Evolutionary conservation across 1,139 yeast species (phyloP).

Genomic region (Saccharomyces uvarum): DNA sequence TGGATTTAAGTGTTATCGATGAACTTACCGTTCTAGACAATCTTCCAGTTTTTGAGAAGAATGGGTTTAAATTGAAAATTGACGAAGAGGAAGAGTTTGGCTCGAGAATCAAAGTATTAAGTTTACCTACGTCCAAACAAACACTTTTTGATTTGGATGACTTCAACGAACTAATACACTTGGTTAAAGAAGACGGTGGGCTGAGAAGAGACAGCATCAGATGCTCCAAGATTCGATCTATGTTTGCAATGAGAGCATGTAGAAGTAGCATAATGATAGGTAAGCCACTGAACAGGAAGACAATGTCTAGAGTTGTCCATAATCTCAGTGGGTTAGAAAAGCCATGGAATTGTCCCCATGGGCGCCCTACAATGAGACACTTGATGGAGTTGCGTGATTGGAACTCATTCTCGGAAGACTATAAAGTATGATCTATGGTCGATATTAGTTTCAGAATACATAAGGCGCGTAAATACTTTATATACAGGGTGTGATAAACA

Average conservation of each 20-base stretch:
- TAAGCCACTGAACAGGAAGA: constrained; percentile 45
- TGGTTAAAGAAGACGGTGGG: constrained; percentile 42
- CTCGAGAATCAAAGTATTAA: constrained; percentile 43
- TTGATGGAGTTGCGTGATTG: constrained; percentile 53
- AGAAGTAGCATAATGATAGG: constrained; percentile 93
- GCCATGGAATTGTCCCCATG: constrained; percentile 99
- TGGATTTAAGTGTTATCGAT: constrained; percentile 71
- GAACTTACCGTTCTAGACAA: constrained; percentile 63
- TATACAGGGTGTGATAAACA: neutral
- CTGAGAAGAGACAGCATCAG: constrained; percentile 38
- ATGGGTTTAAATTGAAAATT: constrained; percentile 63
- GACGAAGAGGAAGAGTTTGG: constrained; percentile 48
- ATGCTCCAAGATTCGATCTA: constrained; percentile 70
- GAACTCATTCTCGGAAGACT: constrained; percentile 41
- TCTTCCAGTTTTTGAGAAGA: constrained; percentile 47
- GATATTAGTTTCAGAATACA: neutral
- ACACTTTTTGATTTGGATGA: constrained; percentile 61
- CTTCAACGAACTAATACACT: constrained; percentile 64
- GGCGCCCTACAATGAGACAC: constrained; percentile 94
- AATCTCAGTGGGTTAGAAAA: constrained; percentile 68
- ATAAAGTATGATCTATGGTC: constrained; percentile 14
- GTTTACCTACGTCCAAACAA: constrained; percentile 69
- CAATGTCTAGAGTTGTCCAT: constrained; percentile 62
- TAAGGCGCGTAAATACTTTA: neutral
- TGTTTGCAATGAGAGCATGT: constrained; percentile 94